phyloP scores from a whole-genome alignment of 208 protist genomes.

The Crithidia sp. region DNA sequence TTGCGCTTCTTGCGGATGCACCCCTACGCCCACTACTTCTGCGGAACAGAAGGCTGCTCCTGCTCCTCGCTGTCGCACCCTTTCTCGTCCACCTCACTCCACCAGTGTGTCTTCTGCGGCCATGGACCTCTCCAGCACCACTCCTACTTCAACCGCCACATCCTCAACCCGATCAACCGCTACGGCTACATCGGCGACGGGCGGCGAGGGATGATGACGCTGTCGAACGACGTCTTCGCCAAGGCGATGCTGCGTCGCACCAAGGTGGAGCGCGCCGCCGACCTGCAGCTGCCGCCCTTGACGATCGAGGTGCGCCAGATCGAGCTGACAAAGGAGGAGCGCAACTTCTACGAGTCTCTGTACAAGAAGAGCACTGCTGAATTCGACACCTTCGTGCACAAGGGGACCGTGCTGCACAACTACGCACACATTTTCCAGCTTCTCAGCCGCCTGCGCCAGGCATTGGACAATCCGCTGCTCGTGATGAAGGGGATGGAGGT shows the following conservation, averaged over 20 bases:
- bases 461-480: constrained; percentile 90
- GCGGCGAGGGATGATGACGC: constrained; percentile 81
- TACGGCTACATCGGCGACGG: constrained; percentile 95
- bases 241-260: constrained; percentile 92
- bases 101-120: constrained; percentile 89
- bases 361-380: constrained; percentile 91
- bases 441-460: constrained; percentile 91
- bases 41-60: constrained; percentile 83
- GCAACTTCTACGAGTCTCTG: constrained; percentile 92
- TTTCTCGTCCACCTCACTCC: constrained; percentile 79
- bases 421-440: constrained; percentile 96
- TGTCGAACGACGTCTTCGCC: constrained; percentile 89
- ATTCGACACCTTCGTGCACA: constrained; percentile 92
- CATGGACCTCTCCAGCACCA: constrained; percentile 94
- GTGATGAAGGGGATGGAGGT: constrained; percentile 82
- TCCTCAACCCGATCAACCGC: constrained; percentile 95
- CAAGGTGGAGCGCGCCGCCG: constrained; percentile 83
- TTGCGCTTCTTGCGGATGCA: constrained; percentile 94
- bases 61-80: constrained; percentile 90
- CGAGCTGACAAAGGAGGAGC: constrained; percentile 76
- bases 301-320: constrained; percentile 61
- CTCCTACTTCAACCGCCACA: constrained; percentile 92
- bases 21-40: constrained; percentile 91
- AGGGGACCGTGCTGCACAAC: constrained; percentile 93
- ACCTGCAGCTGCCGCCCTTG: constrained; percentile 83